Base-by-base conservation (phyloP, 2,329 filamentous ascomycete genomes). In the Aureobasidium vineae region DNA sequence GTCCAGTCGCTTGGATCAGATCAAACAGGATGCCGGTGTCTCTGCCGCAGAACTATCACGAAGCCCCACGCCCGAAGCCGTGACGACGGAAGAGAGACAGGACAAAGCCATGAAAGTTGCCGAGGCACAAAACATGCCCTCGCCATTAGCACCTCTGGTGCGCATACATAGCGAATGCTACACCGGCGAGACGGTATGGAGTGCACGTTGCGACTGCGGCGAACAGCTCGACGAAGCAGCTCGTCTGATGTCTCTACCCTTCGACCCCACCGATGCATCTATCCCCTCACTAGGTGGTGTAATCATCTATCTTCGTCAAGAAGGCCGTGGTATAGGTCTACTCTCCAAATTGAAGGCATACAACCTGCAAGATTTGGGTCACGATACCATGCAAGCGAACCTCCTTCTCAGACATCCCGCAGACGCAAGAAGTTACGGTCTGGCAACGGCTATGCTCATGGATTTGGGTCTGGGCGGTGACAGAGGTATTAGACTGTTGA, bases 161-260 rank as follows among this genome's bases (percentile, higher is more conserved):
- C 86, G 95, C 66, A 99, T 99, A 75, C 95, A 99, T 77, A 96
- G 91, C 3, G 95, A 99, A 78, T 99, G 95, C 80, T 99, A 99
- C 78, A 99, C 95, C 0, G 95, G 95, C 67, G 95, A 99, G 82
- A 99, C 95, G 0, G 95, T 96, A 0, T 98, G 95, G 95, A 97
- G 93, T 8, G 94, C 95, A 41, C 88, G 95, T 33, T 99, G 95
- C 80, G 95, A 99, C 79, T 99, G 95, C 77, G 95, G 95, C 66
- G 95, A 99, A 79, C 95, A 99, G 77, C 84, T 99, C 2, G 95
- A 99, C 77, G 95, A 99, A 80, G 95, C 95, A 1, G 95, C 94
- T 1, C 86, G 95, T 31, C 81, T 99, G 1, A 99, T 99, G 95
- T 41, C 45, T 23, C 53, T 65, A 1, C 66, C 59, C 60, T 67